A percentile compares a stretch with the other conserved stretches of the same genome.
Evolutionary conservation across 169 alveolate genomes (phyloP).

Genomic region (Plasmodium gonderi): DNA sequence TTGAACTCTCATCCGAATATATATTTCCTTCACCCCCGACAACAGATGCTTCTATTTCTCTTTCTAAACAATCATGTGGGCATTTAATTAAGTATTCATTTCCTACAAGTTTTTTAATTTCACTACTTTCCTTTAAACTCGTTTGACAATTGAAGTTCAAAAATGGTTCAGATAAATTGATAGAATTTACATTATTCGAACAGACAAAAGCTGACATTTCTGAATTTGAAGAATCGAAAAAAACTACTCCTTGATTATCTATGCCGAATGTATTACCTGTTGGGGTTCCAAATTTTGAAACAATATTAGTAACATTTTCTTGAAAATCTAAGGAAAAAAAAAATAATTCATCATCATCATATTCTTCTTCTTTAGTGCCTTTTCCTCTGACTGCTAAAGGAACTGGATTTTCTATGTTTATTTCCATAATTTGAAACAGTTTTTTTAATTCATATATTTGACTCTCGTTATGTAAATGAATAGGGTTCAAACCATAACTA

Average conservation of each 20-base stretch:
- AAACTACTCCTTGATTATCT: constrained; percentile 73
- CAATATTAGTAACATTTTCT: constrained; percentile 67
- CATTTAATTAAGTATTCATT: constrained; percentile 84
- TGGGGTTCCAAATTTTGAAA: constrained; percentile 56
- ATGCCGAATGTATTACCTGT: constrained; percentile 78
- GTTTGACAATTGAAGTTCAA: constrained; percentile 84
- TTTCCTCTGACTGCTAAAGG: constrained; percentile 76
- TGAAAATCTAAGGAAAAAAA: constrained; percentile 78
- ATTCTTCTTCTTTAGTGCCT: constrained; percentile 2
- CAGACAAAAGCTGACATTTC: constrained; percentile 86
- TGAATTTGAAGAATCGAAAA: constrained; percentile 79
- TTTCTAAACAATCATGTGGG: constrained; percentile 89
- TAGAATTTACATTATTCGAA: constrained; percentile 75
- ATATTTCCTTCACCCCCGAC: constrained; percentile 89
- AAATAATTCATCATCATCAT: background rate
- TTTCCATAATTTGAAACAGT: constrained; percentile 58
- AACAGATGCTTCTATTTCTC: constrained; percentile 78
- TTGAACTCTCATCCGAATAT: constrained; percentile 87
- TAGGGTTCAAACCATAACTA: constrained; percentile 76
- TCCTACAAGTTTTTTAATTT: constrained; percentile 86
- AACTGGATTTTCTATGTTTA: constrained; percentile 75
- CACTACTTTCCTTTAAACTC: constrained; percentile 77
- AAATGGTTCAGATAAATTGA: constrained; percentile 81
- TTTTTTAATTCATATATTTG: constrained; percentile 53
- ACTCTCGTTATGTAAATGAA: constrained; percentile 65